Base-by-base conservation (phyloP, 306 rosid species). In the Fragaria iinumae region DNA sequence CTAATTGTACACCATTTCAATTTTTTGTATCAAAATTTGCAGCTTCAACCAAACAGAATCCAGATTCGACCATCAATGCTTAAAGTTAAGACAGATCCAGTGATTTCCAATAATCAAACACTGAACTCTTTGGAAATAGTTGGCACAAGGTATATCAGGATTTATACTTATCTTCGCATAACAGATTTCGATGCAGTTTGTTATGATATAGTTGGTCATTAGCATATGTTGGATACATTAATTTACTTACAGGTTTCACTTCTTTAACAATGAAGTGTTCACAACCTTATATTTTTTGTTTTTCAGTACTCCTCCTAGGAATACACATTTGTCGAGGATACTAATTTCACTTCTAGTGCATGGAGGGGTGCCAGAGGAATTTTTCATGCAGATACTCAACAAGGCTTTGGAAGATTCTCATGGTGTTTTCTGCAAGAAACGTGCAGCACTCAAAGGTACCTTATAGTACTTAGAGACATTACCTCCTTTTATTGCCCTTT, bases 361-460 rank as follows among this genome's bases (percentile, higher is more conserved):
- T 79, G 98, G 98, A 76, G 97, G 98, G 47, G 97, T 93, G 18
- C 93, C 91, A 25, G 82, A 86, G 39, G 88, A 88, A 21, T 91
- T 79, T 81, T 93, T 93, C 88, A 72, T 82, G 84, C 80, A 80
- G 36, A 29, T 82, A 80, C 89, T 93, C 47, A 11, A 4, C 47
- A 76, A 66, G 48, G 85, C 88, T 48, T 68, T 93, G 70, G 83
- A 67, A 71, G 92, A 91, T 74, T 77, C 73, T 65, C 71, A 71
- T 27, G 71, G 48, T 72, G 85, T 79, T 73, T 86, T 79, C 76
- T 75, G 82, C 59, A 85, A 84, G n/a, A 88, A 80, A 85, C 89
- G 85, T 66, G 60, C 85, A 25, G 93, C 97, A 56, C 80, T 91
- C 17, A 87, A 73, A 90, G 92, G 98, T 93, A 21, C 44, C 32